Base-by-base conservation (phyloP, 129 eudicot species). In the Artemisia annua region DNA sequence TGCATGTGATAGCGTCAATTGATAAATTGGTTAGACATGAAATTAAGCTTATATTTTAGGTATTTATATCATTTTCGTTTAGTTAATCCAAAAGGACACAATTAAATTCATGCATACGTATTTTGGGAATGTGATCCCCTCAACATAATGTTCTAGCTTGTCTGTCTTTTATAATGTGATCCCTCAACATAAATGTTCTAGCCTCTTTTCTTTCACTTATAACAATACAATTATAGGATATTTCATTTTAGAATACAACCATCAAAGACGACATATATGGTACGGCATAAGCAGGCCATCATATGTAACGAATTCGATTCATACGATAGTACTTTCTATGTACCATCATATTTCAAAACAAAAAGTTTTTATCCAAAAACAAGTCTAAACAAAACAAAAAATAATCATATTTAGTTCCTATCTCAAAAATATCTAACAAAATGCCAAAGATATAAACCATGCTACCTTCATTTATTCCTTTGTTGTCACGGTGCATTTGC, bases 281-380 rank as follows among this genome's bases (percentile, higher is more conserved):
- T 57, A 76, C 80, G 80, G 67, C 80, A 75, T 66, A 44, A 43
- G 20, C 66, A n/a, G 10, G 32, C 72, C 66, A 54, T 53, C 48
- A 26, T 55, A 24, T 17, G 5, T 14, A 17, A 6, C 26, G 17
- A 5, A 56, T 56, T 57, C 30, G 39, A 30, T 67, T 76, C 80
- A 67, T 67, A 75, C 80, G 74, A 55, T 9, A 8, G 80, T 75
- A 70, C 74, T 75, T 66, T 67, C 72, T 62, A 26, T n/a, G 80
- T 67, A 75, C 74, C 74, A 55, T 75, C 80, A 28, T 75, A 11
- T 48, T 39, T 75, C 11, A 56, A 22, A n/a, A n/a, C n/a, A 26
- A 16, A 48, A 64, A 52, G 54, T 43, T 52, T 14, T 46, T 64
- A 13, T 49, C 46, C 72, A 63, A 62, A 18, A 35, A 39, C 11